Evolutionary conservation across 768 basidiomycete species (phyloP), one percentile per base, ranked within the genome.

Genomic region (Dendrothele bispora): DNA sequence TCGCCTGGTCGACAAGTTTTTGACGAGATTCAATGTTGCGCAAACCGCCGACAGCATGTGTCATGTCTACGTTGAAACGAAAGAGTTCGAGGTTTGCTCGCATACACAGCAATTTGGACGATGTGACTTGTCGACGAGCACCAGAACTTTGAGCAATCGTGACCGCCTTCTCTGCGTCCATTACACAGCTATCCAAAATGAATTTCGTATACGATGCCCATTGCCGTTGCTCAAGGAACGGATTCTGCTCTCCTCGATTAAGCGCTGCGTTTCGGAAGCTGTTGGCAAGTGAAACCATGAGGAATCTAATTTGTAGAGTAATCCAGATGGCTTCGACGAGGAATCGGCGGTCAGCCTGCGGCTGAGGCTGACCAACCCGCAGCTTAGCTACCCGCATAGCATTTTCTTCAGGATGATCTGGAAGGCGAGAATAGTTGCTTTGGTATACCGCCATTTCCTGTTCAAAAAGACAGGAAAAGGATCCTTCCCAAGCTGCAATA

Each of bases 251-350:
- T 35, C 56, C 52, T 27, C 56, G 30, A 29, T 53, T 38, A 15
- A 74, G 46, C 5, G 44, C 32, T 18, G 61, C 61, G 1, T 72
- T 64, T 27, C 79, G 57, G 70, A 78, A 77, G 0, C 55, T 44
- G 21, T 49, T 59, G 2, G 71, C 74, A 48, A 85, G 53, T 30
- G 75, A 61, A n/a, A 62, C 70, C 22, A 88, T 61, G 7, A 65
- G 56, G 49, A 83, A 69, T 3, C 84, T 77, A 22, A 84, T 64
- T 22, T 79, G 63, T 30, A 88, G 59, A 5, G 78, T 76, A 10
- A 64, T 53, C 74, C 78, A 80, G 43, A 83, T 70, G 0, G 82
- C 83, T 57, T 86, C 84, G 7, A 85, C 78, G 11, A 74, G 53
- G 63, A 80, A 83, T 29, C 82, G 72, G 35, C 70, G 70, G 60